A percentile compares a stretch with the other conserved stretches of the same genome.
Conservation (phyloP, 2,329 filamentous ascomycete species). For the Dothidotthia symphoricarpi region DNA sequence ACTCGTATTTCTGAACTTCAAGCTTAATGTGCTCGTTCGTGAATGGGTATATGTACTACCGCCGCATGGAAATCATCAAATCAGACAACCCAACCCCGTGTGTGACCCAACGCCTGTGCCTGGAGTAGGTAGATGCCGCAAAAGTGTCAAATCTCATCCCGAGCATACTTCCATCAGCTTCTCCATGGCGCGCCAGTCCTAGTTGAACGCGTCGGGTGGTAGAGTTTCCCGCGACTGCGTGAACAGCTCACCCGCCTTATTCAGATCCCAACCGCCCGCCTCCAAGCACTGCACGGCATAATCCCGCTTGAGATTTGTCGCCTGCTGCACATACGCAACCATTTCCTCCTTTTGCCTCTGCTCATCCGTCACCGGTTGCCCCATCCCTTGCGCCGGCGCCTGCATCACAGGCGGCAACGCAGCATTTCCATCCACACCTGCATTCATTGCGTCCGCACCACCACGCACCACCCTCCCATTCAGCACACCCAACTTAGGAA, state of each 20-base stretch:
- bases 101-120: too few relatives aligned
- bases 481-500: conserved; percentile 73
- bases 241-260: conserved; percentile 72
- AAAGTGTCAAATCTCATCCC: too few relatives aligned
- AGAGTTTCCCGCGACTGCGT: conserved; percentile 64
- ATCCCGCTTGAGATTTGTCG: conserved; percentile 75
- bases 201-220: conserved; percentile 45
- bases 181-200: conserved; percentile 5
- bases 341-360: conserved; percentile 66
- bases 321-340: conserved; percentile 66
- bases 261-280: conserved; percentile 76
- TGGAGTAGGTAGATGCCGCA: too few relatives aligned
- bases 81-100: conserved; percentile 3
- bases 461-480: conserved; percentile 74
- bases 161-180: conserved; percentile 2
- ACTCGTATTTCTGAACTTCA: too few relatives aligned
- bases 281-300: conserved; percentile 80
- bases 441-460: conserved; percentile 52
- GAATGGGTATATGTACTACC: conserved; percentile 5
- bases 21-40: too few relatives aligned
- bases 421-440: conserved; percentile 16
- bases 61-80: neutral
- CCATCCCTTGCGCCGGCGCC: conserved; percentile 8
- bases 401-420: neutral
- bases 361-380: neutral